Conservation (phyloP, 176 grass and related monocot species). For the Aegilops sharonensis region DNA sequence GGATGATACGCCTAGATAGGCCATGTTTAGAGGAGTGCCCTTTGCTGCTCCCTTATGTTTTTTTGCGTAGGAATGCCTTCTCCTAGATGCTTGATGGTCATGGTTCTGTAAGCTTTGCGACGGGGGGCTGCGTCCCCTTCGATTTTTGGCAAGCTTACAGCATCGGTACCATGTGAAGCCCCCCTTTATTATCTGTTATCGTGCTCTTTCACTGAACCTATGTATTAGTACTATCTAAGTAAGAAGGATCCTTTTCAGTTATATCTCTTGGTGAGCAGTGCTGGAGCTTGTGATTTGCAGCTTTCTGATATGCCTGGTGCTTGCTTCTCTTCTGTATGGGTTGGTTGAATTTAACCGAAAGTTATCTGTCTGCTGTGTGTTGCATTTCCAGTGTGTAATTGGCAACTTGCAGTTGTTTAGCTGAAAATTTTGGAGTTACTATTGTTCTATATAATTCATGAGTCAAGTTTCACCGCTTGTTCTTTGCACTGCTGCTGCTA, state of each 20-base stretch:
- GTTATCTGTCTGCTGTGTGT: not conserved
- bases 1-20: constrained; percentile 9
- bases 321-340: not conserved
- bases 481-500: not conserved
- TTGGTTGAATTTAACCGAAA: not conserved
- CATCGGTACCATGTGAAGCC: constrained; percentile 10
- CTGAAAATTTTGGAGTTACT: not conserved
- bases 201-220: constrained; percentile 8
- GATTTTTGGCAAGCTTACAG: constrained; percentile 29
- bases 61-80: constrained; percentile 23
- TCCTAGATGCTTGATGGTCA: constrained; percentile 8
- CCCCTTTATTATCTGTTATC: not conserved
- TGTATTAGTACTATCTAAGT: constrained; percentile 13
- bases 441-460: not conserved
- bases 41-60: constrained; percentile 27
- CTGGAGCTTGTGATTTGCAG: not conserved
- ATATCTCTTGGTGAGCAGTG: not conserved
- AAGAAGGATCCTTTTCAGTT: constrained; percentile 10
- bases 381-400: not conserved
- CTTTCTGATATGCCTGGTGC: not conserved
- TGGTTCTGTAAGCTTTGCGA: constrained; percentile 49
- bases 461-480: not conserved
- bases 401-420: not conserved
- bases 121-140: constrained; percentile 12
- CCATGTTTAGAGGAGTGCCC: constrained; percentile 31